Evolutionary conservation across 1,284 basidiomycete genomes (phyloP).

Genomic region (Lentinula novae-zelandiae): DNA sequence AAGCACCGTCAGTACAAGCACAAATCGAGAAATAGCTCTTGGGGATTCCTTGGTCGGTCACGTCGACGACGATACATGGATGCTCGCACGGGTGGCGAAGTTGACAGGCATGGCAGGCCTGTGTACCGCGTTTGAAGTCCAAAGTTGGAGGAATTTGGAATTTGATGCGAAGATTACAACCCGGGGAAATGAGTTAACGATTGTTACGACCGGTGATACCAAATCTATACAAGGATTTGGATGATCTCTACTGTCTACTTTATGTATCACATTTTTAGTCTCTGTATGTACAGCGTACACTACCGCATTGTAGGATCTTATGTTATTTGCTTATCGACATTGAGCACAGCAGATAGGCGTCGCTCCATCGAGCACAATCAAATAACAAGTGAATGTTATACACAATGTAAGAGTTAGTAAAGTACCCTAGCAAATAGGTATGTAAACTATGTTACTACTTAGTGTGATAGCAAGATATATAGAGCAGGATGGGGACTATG

Average conservation of each 20-base stretch:
- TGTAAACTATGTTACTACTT: too few relatives aligned
- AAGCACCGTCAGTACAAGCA: conserved; percentile 31
- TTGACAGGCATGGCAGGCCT: conserved; percentile 37
- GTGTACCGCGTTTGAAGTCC: conserved; percentile 44
- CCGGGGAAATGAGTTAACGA: neutral
- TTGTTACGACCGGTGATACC: neutral
- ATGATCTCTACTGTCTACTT: neutral
- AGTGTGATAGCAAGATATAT: too few relatives aligned
- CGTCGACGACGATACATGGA: conserved; percentile 44
- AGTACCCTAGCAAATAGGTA: neutral
- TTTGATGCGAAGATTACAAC: neutral
- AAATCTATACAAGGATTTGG: too few relatives aligned
- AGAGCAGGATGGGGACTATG: neutral
- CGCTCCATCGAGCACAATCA: too few relatives aligned
- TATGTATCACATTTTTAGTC: neutral
- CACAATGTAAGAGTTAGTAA: neutral
- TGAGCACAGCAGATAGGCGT: too few relatives aligned
- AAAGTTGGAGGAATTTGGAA: neutral
- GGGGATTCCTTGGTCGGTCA: conserved; percentile 46
- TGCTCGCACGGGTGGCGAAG: conserved; percentile 29
- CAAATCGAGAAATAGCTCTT: conserved; percentile 34
- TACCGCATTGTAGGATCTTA: neutral
- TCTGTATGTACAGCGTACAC: neutral
- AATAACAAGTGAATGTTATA: too few relatives aligned
- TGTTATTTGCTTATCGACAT: too few relatives aligned